Base-by-base conservation (phyloP, 2,329 filamentous ascomycete species). In the Capronia americana region DNA sequence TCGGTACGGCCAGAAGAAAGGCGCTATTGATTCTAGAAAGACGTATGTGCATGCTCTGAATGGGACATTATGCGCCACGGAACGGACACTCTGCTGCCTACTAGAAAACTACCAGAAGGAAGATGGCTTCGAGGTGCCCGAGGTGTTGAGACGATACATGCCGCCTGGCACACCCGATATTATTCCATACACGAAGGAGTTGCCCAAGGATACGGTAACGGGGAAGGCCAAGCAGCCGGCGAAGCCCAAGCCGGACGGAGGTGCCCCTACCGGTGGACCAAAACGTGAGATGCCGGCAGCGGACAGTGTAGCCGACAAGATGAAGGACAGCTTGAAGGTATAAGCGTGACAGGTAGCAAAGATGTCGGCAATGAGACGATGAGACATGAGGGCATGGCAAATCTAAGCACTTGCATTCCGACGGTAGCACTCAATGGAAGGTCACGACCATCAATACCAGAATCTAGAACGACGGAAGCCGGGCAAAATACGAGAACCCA, bases 91-190 rank as follows among this genome's bases (percentile, higher is more conserved):
- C 57, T 98, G 95, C 85, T 97, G 94, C 77, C 85, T 99, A 51
- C 86, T 99, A 46, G 95, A 99, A 82, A 99, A 98, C 81, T 98
- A 94, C 80, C 95, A 99, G 83, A 95, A 90, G 0, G 89, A 93
- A 75, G 91, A 94, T 72, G 92, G 92, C 69, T 85, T 96, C 73
- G 86, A 86, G 64, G 90, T 97, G 38, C 93, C 93, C 0, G 90
- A 93, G 79, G 89, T 90, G 54, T 85, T 97, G 67, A 87, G 92
- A 73, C 94, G 93, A 80, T 98, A 96, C 78, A 90, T 98, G 59
- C 70, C 70, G 11, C 93, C 93, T 1, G 94, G 93, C 38, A 85
- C 92, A 48, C 93, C 92, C 1, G 92, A 94, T 57, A 97, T 97
- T 79, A 85, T 99, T 69, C 91, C 92, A 1, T 99, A 91, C 76